Percentiles rank a stretch among this genome's conserved stretches.
phyloP scores from a whole-genome alignment of 495 filamentous ascomycete genomes.

The Tuber magnatum region DNA sequence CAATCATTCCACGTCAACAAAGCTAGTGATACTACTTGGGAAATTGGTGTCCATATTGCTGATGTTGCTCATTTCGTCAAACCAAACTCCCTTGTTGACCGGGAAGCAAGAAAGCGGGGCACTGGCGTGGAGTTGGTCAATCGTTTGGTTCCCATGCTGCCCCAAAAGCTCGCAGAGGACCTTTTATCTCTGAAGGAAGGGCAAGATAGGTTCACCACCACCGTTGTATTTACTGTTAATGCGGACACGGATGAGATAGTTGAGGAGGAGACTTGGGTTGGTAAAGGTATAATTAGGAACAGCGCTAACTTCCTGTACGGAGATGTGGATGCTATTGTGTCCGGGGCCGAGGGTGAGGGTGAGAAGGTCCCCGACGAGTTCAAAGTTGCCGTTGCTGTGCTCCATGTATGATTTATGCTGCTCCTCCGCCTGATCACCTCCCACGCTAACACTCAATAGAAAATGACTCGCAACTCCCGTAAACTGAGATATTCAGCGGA shows the following conservation, averaged over 20 bases:
- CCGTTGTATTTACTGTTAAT: slow-evolving; percentile 84
- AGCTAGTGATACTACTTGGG: slow-evolving; percentile 71
- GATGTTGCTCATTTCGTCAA: slow-evolving; percentile 98
- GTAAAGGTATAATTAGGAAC: slow-evolving; percentile 89
- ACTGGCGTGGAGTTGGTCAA: slow-evolving; percentile 92
- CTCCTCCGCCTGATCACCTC: neutral
- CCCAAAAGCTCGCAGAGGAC: slow-evolving; percentile 72
- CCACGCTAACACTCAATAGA: slow-evolving; percentile 43
- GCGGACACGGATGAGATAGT: slow-evolving; percentile 65
- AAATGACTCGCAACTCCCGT: slow-evolving; percentile 77
- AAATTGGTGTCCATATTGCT: slow-evolving; percentile 90
- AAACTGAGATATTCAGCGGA: slow-evolving; percentile 75
- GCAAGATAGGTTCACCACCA: slow-evolving; percentile 82
- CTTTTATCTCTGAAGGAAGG: slow-evolving; percentile 79
- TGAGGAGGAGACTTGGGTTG: slow-evolving; percentile 83
- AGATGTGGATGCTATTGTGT: slow-evolving; percentile 72
- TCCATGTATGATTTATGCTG: slow-evolving; percentile 55
- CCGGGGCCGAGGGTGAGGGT: slow-evolving; percentile 52
- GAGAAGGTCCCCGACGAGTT: slow-evolving; percentile 55
- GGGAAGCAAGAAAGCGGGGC: slow-evolving; percentile 95
- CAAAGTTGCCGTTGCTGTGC: slow-evolving; percentile 61
- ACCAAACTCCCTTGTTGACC: slow-evolving; percentile 87
- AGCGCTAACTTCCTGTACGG: slow-evolving; percentile 72
- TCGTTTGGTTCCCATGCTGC: slow-evolving; percentile 83
- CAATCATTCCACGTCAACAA: slow-evolving; percentile 87